Evolutionary conservation across 176 grass and related monocot species (phyloP).

Genomic region (maize (Zea mays)): DNA sequence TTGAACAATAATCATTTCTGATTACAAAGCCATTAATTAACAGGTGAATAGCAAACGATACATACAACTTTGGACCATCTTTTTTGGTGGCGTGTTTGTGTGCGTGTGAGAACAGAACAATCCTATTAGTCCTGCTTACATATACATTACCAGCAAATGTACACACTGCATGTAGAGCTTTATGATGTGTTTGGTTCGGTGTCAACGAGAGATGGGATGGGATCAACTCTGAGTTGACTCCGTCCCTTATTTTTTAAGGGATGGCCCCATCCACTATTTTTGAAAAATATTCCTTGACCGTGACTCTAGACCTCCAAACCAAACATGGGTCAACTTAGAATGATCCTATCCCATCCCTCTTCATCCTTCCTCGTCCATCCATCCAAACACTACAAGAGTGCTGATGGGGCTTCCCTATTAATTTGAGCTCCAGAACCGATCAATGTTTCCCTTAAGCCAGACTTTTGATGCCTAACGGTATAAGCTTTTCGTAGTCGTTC

Average conservation of each 20-base stretch:
- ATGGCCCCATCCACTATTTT: too few relatives aligned
- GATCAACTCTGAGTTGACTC: too few relatives aligned
- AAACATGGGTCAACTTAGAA: too few relatives aligned
- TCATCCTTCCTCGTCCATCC: too few relatives aligned
- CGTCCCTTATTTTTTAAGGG: too few relatives aligned
- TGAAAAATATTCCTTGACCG: too few relatives aligned
- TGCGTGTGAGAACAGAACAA: too few relatives aligned
- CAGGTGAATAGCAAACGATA: neutral
- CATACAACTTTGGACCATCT: neutral
- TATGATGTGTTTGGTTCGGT: too few relatives aligned
- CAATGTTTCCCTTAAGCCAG: slow-evolving; percentile 6
- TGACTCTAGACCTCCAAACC: too few relatives aligned
- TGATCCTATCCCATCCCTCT: too few relatives aligned
- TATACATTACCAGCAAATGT: neutral
- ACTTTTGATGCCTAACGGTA: neutral
- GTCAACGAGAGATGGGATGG: too few relatives aligned
- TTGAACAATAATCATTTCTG: neutral
- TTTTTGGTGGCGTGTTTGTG: neutral
- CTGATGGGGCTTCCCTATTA: neutral
- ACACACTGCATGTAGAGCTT: neutral
- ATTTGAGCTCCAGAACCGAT: neutral
- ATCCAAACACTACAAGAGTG: too few relatives aligned
- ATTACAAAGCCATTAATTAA: neutral
- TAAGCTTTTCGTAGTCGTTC: slow-evolving; percentile 7
- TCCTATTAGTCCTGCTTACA: neutral